Base-by-base conservation (phyloP, 805 yeast genomes). In the Kuraishia capsulata region DNA sequence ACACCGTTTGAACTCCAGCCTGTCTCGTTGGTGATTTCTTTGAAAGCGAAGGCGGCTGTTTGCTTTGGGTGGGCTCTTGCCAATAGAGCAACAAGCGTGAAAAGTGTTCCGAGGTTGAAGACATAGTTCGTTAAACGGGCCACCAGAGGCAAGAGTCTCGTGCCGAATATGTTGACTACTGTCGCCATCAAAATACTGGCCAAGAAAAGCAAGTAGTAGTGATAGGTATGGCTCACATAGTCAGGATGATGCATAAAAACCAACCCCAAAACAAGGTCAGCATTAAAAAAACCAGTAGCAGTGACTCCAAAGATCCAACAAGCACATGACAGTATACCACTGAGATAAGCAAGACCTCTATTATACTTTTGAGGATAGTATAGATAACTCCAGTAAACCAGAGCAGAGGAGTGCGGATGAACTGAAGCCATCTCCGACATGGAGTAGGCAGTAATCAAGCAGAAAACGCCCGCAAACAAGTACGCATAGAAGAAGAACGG, bases 1-100 rank as follows among this genome's bases (percentile, higher is more conserved):
- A 77, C 74, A 3, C 80, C 81, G 35, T 62, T 59, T 3, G 58
- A 50, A 20, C 62, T 51, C 77, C 80, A 76, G 37, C 73, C 74
- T 16, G 77, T 67, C 35, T 46, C 49, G 47, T 72, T 65, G 34
- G 65, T 62, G 39, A 71, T 64, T 38, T 59, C 55, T 16, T 70
- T 64, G 49, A 76, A 76, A 8, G 73, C 71, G 51, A 53, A 75
- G 16, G 44, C 44, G 17, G 70, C 73, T n/a, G 66, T 45, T 34
- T 42, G 46, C 37, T 48, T 51, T 10, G 47, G 50, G 29, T 38
- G 23, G 5, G 50, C 26, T 34, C 45, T 44, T 5, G 39, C 52
- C 16, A 51, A 40, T 19, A 51, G 43, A 3, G 51, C 35, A 13
- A 51, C 41, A 11, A 51, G 32, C 14, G 50, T 46, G 31, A 46